A percentile compares a stretch with the other conserved stretches of the same genome.
These are phyloP conservation scores for Cercophora sp. DNA, from an alignment of 495 filamentous ascomycete genomes.

Conservation along the genomic window DNA sequence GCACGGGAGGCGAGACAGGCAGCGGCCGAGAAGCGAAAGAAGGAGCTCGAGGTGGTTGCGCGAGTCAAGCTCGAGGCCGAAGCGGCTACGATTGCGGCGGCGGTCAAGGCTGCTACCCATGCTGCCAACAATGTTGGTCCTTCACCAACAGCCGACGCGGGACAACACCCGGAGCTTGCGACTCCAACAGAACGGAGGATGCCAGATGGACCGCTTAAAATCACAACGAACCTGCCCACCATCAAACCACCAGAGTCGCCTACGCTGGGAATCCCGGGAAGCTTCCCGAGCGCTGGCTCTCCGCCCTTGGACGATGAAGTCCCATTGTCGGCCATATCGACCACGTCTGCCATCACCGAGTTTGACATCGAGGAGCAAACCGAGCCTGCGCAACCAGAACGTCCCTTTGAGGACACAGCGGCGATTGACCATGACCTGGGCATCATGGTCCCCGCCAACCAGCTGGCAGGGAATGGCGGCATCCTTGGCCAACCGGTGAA, in stretches of 20 bases:
- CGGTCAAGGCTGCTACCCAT: slow-evolving; percentile 14
- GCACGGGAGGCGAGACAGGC: slow-evolving; percentile 49
- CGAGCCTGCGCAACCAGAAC: slow-evolving; percentile 39
- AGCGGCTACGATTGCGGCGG: slow-evolving; percentile 24
- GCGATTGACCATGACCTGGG: slow-evolving; percentile 24
- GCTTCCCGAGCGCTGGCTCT: slow-evolving; percentile 39
- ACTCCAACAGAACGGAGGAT: slow-evolving; percentile 8
- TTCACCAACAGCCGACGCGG: slow-evolving; percentile 1
- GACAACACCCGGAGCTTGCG: background rate
- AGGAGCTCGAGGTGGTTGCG: slow-evolving; percentile 38
- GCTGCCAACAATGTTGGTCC: slow-evolving; percentile 9
- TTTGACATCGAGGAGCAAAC: slow-evolving; percentile 69
- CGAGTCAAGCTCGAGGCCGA: slow-evolving; percentile 30
- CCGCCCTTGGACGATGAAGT: slow-evolving; percentile 35
- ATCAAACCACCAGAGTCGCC: slow-evolving; percentile 53
- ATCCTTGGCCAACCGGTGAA: too few relatives aligned
- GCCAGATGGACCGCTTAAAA: slow-evolving; percentile 26
- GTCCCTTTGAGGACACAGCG: slow-evolving; percentile 15
- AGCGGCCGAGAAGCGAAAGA: slow-evolving; percentile 40
- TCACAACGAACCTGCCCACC: slow-evolving; percentile 23
- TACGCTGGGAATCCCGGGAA: slow-evolving; percentile 63
- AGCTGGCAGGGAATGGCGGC: too few relatives aligned
- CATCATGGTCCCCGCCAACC: slow-evolving; percentile 6
- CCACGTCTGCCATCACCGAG: slow-evolving; percentile 59
- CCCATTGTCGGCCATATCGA: slow-evolving; percentile 36